Percentiles rank a stretch among this genome's conserved stretches.
These are phyloP conservation scores for Oryza glaberrima DNA, from an alignment of 176 grass and related monocot genomes.

Conservation along the genomic window DNA sequence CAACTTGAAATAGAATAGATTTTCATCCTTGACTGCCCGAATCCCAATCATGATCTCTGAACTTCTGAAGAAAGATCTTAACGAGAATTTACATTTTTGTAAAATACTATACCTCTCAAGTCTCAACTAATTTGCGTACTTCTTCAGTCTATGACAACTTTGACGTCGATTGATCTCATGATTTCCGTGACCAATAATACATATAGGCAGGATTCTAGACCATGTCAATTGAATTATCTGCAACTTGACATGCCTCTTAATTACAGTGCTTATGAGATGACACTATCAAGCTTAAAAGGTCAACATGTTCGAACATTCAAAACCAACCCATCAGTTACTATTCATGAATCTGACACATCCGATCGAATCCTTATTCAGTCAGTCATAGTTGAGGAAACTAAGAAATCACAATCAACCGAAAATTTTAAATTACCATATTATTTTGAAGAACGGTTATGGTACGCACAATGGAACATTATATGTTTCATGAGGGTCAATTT, in stretches of 20 bases:
- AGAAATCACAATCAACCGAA: background rate
- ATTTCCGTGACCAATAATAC: background rate
- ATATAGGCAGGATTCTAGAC: background rate
- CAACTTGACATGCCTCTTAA: background rate
- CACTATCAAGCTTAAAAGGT: background rate
- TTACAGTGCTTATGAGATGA: background rate
- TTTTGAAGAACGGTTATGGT: background rate
- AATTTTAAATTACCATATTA: background rate
- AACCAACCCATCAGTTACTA: background rate
- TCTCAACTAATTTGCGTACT: background rate
- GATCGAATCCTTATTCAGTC: background rate
- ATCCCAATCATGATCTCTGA: background rate
- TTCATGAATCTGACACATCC: background rate
- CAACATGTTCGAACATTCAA: background rate
- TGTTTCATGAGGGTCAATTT: no score
- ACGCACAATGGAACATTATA: background rate
- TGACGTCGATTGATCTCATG: background rate
- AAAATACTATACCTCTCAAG: background rate
- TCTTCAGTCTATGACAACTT: background rate
- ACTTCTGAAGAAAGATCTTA: background rate
- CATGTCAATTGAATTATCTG: background rate
- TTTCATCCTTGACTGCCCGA: constrained; percentile 1
- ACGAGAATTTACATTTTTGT: background rate
- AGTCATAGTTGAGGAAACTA: background rate
- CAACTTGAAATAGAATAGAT: background rate